Conservation (phyloP, 169 alveolate genomes). For the Theileria parva region DNA sequence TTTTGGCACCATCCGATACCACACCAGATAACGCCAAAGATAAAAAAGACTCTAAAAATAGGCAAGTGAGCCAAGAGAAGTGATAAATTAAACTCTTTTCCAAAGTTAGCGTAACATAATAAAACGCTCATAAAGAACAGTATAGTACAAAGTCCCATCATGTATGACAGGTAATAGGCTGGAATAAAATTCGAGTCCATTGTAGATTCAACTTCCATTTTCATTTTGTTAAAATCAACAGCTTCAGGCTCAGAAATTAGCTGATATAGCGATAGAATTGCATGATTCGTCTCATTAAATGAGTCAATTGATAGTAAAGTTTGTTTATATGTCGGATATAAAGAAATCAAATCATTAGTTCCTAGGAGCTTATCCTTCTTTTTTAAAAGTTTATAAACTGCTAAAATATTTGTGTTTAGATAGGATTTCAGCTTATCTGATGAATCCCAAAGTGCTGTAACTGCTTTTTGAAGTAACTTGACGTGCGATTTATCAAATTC, state of each 20-base stretch:
- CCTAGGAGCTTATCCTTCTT: conserved; percentile 80
- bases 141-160: conserved; percentile 62
- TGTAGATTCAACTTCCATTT: conserved; percentile 57
- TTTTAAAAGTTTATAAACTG: conserved; percentile 79
- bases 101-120: conserved; percentile 58
- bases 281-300: conserved; percentile 45
- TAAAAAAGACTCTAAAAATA: conserved; percentile 64
- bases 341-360: conserved; percentile 55
- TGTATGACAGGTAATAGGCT: conserved; percentile 39
- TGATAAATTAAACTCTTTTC: conserved; percentile 17
- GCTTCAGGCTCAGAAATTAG: conserved; percentile 29
- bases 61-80: conserved; percentile 65
- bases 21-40: conserved; percentile 65
- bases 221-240: conserved; percentile 56
- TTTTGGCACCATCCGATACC: conserved; percentile 76
- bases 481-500: conserved; percentile 63
- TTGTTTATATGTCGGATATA: conserved; percentile 71
- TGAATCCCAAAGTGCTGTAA: conserved; percentile 76
- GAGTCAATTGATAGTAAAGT: conserved; percentile 59
- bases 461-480: conserved; percentile 67
- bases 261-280: conserved; percentile 29
- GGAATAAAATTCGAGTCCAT: conserved; percentile 50
- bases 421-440: conserved; percentile 81
- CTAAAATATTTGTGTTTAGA: conserved; percentile 74
- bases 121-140: conserved; percentile 37